Evolutionary conservation across 495 filamentous ascomycete genomes (phyloP).

Genomic region (Aspergillus homomorphus): DNA sequence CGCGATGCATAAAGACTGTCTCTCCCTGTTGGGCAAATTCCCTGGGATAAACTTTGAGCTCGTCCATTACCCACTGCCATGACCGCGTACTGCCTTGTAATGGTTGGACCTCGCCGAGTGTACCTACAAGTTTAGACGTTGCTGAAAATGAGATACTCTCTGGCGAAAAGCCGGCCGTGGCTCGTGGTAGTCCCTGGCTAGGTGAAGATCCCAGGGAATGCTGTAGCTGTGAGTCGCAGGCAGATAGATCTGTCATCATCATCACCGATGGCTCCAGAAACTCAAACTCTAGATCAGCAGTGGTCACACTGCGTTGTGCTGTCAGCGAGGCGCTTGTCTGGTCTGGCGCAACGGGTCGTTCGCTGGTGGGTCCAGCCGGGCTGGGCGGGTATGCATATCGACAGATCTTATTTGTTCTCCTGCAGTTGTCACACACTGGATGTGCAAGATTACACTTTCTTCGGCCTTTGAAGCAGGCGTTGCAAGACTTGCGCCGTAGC

Average conservation of each 20-base stretch:
- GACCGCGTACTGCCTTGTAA: background rate
- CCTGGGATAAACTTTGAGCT: conserved; percentile 1
- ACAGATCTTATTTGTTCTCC: conserved; percentile 5
- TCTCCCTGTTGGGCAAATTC: conserved; percentile 3
- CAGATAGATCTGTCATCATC: background rate
- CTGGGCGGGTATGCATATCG: conserved; percentile 8
- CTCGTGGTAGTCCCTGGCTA: background rate
- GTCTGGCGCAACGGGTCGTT: background rate
- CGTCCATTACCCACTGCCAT: conserved; percentile 8
- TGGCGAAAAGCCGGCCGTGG: background rate
- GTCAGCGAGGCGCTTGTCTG: background rate
- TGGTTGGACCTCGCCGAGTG: conserved; percentile 6
- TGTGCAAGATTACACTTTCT: conserved; percentile 7
- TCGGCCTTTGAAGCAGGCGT: conserved; percentile 9
- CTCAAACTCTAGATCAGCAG: background rate
- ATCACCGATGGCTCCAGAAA: background rate
- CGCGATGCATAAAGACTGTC: conserved; percentile 8
- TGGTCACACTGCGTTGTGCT: background rate
- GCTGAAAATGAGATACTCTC: background rate
- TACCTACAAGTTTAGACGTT: background rate
- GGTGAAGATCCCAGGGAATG: background rate
- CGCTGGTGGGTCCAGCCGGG: background rate
- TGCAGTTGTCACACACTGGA: conserved; percentile 4
- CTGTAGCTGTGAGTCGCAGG: background rate
- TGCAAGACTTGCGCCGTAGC: conserved; percentile 9